These are phyloP conservation scores for Panicum hallii DNA, from an alignment of 202 grass and related monocot genomes.

Conservation along the genomic window DNA sequence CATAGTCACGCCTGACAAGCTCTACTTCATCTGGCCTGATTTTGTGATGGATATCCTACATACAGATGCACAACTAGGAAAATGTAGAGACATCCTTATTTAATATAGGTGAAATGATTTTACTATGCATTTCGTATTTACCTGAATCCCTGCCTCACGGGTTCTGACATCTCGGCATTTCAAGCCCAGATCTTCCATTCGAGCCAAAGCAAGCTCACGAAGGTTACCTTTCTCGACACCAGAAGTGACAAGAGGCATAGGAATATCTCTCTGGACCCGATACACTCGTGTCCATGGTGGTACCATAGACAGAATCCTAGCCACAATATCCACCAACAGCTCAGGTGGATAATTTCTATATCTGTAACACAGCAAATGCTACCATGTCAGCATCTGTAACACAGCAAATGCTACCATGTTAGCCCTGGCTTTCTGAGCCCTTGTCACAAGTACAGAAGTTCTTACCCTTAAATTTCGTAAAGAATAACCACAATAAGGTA, in stretches of 20 bases:
- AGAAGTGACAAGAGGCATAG: constrained; percentile 99
- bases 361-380: constrained; percentile 55
- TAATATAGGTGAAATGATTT: constrained; percentile 33
- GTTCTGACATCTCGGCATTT: constrained; percentile 99
- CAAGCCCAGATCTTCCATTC: constrained; percentile 95
- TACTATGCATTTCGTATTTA: constrained; percentile 21
- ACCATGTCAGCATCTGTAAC: constrained; percentile 54
- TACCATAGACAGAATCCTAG: constrained; percentile 92
- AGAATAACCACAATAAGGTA: neutral
- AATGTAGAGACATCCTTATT: constrained; percentile 9
- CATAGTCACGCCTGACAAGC: constrained; percentile 91
- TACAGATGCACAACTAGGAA: constrained; percentile 15
- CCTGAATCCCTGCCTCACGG: constrained; percentile 97
- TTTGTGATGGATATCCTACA: constrained; percentile 95
- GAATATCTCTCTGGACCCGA: constrained; percentile 96
- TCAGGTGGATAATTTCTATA: constrained; percentile 97
- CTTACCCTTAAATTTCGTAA: neutral
- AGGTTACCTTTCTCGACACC: constrained; percentile 99
- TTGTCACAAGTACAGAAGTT: constrained; percentile 16
- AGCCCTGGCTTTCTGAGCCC: neutral
- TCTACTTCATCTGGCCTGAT: constrained; percentile 96
- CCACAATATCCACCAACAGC: constrained; percentile 87
- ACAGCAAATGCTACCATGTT: constrained; percentile 32
- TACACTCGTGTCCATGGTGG: constrained; percentile 97
- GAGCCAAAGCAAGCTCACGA: constrained; percentile 91